A percentile compares a stretch with the other conserved stretches of the same genome.
These are phyloP conservation scores for Talaromyces sp. DNA, from an alignment of 2,329 filamentous ascomycete genomes.

Conservation along the genomic window DNA sequence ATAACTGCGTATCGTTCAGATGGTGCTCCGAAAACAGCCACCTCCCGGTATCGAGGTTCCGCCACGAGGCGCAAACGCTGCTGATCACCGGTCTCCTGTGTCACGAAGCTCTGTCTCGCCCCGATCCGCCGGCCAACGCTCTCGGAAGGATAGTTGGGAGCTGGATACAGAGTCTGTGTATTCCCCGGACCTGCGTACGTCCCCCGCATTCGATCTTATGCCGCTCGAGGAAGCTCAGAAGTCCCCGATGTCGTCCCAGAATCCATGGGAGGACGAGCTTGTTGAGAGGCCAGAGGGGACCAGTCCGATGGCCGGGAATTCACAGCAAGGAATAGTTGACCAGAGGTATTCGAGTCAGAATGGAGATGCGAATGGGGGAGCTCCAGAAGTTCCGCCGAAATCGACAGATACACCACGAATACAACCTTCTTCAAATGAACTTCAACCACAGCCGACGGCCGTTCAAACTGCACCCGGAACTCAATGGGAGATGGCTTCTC, in stretches of 20 bases:
- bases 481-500: constrained; percentile 14
- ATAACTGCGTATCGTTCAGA: constrained; percentile 13
- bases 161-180: constrained; percentile 28
- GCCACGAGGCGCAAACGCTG: constrained; percentile 25
- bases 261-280: constrained; percentile 29
- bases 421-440: constrained; percentile 19
- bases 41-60: constrained; percentile 32
- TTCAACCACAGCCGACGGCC: constrained; percentile 13
- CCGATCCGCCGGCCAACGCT: constrained; percentile 21
- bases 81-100: constrained; percentile 28
- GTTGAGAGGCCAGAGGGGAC: constrained; percentile 18
- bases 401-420: neutral
- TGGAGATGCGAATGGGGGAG: neutral
- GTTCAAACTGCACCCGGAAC: constrained; percentile 18
- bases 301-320: neutral
- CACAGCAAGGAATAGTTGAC: neutral
- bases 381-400: neutral
- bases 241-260: constrained; percentile 28
- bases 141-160: constrained; percentile 20
- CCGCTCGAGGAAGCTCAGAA: constrained; percentile 33
- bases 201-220: constrained; percentile 35
- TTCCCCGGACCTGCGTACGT: constrained; percentile 34
- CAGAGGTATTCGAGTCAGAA: neutral
- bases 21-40: constrained; percentile 37
- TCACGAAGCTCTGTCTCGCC: constrained; percentile 26